A percentile compares a stretch with the other conserved stretches of the same genome.
Evolutionary conservation across 2,329 filamentous ascomycete species (phyloP).

Genomic region (Phaeophleospora eucalypticola): DNA sequence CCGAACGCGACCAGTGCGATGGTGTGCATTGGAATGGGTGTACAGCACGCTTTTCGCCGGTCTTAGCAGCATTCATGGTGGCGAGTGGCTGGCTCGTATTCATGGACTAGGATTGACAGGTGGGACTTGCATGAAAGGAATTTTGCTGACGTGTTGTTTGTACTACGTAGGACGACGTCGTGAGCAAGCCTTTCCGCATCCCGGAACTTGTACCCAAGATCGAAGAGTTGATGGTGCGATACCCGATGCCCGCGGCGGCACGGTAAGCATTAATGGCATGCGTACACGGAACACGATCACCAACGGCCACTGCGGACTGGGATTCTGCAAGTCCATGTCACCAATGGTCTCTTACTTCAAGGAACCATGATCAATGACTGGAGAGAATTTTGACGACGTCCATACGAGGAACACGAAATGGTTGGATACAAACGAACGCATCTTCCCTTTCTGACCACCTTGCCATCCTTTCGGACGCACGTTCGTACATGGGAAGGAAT

Average conservation of each 20-base stretch:
- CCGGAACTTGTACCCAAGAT: conserved; percentile 49
- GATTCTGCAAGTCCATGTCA: no score
- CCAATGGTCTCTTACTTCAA: no score
- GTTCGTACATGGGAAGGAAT: no score
- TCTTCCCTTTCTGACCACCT: no score
- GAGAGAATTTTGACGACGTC: no score
- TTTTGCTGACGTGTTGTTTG: conserved; percentile 16
- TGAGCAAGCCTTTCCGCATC: conserved; percentile 50
- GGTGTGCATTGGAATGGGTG: background rate
- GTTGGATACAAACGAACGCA: no score
- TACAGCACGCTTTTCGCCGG: background rate
- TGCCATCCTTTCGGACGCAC: no score
- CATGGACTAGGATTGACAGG: background rate
- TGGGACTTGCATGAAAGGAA: background rate
- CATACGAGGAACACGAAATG: no score
- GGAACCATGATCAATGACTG: no score
- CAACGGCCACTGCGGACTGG: no score
- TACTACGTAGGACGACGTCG: conserved; percentile 43
- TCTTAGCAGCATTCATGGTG: background rate
- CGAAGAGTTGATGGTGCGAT: conserved; percentile 41
- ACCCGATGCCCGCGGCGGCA: conserved; percentile 23
- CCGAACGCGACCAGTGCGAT: background rate
- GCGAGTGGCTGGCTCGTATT: background rate
- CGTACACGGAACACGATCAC: background rate
- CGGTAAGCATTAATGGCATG: no score